These are phyloP conservation scores for Cutaneotrichosporon sp. DNA, from an alignment of 1,284 basidiomycete species.

Conservation along the genomic window DNA sequence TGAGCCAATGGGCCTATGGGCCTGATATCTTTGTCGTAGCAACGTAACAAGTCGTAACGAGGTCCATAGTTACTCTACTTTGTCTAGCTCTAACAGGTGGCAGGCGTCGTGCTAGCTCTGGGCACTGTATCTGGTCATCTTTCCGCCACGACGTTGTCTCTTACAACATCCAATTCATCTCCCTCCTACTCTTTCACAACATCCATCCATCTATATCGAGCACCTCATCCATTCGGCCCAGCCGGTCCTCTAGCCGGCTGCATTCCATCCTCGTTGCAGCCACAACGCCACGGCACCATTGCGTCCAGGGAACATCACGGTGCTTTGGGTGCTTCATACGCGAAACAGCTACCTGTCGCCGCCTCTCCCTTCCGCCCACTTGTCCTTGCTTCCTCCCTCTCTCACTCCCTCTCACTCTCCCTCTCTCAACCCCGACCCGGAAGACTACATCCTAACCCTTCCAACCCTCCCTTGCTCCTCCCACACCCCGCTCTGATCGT, in stretches of 20 bases:
- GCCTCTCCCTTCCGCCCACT: neutral
- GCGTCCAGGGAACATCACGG: neutral
- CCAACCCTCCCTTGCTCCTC: neutral
- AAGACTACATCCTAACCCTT: neutral
- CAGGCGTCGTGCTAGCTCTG: neutral
- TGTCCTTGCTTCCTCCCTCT: neutral
- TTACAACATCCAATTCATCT: too few relatives aligned
- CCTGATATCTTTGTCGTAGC: neutral
- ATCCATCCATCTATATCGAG: neutral
- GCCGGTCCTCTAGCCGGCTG: neutral
- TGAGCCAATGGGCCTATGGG: neutral
- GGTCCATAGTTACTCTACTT: neutral
- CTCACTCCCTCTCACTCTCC: neutral
- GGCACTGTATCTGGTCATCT: neutral
- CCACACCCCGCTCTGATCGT: neutral
- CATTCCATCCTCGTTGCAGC: neutral
- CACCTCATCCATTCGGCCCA: neutral
- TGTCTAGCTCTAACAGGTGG: neutral
- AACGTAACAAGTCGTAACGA: neutral
- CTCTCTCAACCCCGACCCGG: neutral
- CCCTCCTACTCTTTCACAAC: neutral
- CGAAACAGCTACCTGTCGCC: neutral
- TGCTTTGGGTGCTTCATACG: neutral
- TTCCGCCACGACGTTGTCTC: too few relatives aligned
- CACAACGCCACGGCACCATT: neutral